Base-by-base conservation (phyloP, 768 basidiomycete genomes). In the Dioszegia hungarica region DNA sequence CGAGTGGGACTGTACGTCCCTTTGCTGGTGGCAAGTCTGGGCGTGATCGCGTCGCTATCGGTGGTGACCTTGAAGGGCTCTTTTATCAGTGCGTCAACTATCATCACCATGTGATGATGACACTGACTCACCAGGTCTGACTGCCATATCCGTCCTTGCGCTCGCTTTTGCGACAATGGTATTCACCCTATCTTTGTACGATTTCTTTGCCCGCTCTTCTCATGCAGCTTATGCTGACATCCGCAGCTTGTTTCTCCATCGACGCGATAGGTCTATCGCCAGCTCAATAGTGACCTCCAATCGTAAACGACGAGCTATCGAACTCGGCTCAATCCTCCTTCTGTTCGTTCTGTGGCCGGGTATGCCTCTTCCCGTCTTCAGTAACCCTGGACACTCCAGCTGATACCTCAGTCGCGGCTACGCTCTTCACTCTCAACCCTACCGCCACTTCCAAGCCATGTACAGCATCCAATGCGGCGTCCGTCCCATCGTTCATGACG, bases 301-400 rank as follows among this genome's bases (percentile, higher is more conserved):
- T n/a, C 14, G 29, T 20, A 31, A 25, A 11, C 45, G 56, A 22
- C 59, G 65, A 10, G 63, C 62, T 10, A 5, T 68, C 5, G 70
- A 72, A 59, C 65, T 72, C 3, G 61, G 41, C 12, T 24, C 41
- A 0, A 66, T 64, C 12, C 47, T 41, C 2, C 25, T 50, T 0
- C 51, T 72, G 5, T 69, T 67, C 58, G 9, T 69, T 2, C 49
- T 69, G 11, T 72, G 70, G 70, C 70, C 70, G 27, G 29, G 69
- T 71, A 46, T 57, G 66, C 6, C 9, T 39, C 34, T 6, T 11
- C 19, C 15, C 33, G 17, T 25, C 31, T 41, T 34, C 24, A 17
- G 19, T 56, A 8, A 19, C 9, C 28, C 5, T 45, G n/a, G 31
- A 53, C 12, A 22, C n/a, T n/a, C n/a, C n/a, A n/a, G n/a, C 25